Evolutionary conservation across 2,329 filamentous ascomycete genomes (phyloP), one percentile per base, ranked within the genome.

Genomic region (Boeremia exigua): DNA sequence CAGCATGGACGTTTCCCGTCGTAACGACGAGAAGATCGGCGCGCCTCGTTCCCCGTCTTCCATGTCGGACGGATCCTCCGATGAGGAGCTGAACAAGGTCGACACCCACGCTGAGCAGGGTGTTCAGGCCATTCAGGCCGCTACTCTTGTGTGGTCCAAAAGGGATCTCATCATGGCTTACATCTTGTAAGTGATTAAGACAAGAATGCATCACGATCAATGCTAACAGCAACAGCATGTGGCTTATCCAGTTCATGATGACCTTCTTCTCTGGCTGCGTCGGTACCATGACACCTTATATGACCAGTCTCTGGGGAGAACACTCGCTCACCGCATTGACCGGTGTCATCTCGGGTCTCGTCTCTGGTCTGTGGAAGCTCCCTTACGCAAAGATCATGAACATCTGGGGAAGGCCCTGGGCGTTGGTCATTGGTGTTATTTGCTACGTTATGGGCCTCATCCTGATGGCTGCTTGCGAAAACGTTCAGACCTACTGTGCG

Each of bases 401-500:
- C 59, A 72, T 79, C 53, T 79, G 73, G 71, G 78, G 77, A 8
- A 69, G 78, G 10, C 72, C 74, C 0, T 62, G 74, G 40, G 77
- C 75, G 6, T 71, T 75, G 17, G 56, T 63, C 15, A 42, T 78
- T 7, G 73, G 73, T 51, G 67, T 79, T 19, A 51, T 46, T n/a
- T 66, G 56, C 34, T 69, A 64, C 17, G 58, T 67, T 30, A 49
- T 75, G 17, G 70, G 70, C 5, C 62, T 91, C 72, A 88, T 89
- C 48, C 80, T 91, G 75, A 89, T 90, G 81, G 89, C 89, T 6
- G 81, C 78, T 1, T 89, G 84, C 72, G 80, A 81, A 9, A 83
- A 83, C 55, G 81, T 89, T 25, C 73, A 83, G 59, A 84, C 82
- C 0, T 90, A 87, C 71, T 85, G 84, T 43, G 87, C 87, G 4